A percentile compares a stretch with the other conserved stretches of the same genome.
These are phyloP conservation scores for Rutidosis leptorrhynchoides DNA, from an alignment of 129 eudicot species.

Conservation along the genomic window DNA sequence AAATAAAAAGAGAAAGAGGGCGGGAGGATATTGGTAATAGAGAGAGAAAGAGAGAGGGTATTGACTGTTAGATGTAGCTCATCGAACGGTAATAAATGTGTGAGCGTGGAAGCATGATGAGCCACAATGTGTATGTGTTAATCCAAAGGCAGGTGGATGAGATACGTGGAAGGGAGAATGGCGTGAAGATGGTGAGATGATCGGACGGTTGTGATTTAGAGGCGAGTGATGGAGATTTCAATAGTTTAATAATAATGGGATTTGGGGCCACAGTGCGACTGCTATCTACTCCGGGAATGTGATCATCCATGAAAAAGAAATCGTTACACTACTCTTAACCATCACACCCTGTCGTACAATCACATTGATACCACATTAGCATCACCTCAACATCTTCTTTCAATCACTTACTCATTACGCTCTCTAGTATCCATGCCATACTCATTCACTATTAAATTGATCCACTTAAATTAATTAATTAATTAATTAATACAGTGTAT, in stretches of 20 bases:
- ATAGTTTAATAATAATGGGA: not conserved
- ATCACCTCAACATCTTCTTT: no score
- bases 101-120: conserved; percentile 51
- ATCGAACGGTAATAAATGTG: conserved; percentile 28
- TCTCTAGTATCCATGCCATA: no score
- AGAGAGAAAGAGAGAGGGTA: conserved; percentile 17
- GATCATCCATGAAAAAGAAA: no score
- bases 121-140: conserved; percentile 48
- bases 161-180: conserved; percentile 40
- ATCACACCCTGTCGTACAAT: no score
- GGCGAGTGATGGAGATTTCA: conserved; percentile 14
- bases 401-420: no score
- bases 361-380: no score
- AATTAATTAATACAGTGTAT: no score
- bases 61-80: conserved; percentile 38
- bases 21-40: conserved; percentile 47
- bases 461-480: no score
- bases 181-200: conserved; percentile 12
- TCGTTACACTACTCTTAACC: no score
- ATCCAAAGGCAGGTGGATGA: conserved; percentile 55
- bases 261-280: conserved; percentile 4
- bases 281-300: conserved; percentile 7
- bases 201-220: conserved; percentile 32
- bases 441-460: no score
- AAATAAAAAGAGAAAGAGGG: conserved; percentile 41